Evolutionary conservation across 139 green algal genomes (phyloP).

Genomic region (Nannochloris sp.): DNA sequence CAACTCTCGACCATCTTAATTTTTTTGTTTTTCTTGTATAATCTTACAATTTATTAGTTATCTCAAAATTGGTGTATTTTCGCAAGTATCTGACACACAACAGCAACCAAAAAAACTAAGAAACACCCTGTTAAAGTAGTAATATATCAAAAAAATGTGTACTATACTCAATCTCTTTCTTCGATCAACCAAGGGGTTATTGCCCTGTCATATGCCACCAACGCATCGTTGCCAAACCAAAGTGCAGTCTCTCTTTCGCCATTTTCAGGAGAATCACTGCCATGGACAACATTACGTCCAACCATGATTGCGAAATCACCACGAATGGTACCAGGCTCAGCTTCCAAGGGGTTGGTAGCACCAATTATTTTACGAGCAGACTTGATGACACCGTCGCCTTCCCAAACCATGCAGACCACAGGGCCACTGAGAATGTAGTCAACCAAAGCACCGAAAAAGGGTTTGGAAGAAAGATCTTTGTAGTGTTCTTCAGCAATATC

Average conservation of each 20-base stretch:
- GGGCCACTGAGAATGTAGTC: slow-evolving; percentile 95
- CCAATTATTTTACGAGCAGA: slow-evolving; percentile 67
- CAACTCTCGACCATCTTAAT: too few species aligned
- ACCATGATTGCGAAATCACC: slow-evolving; percentile 78
- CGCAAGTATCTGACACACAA: too few species aligned
- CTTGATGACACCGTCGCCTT: slow-evolving; percentile 90
- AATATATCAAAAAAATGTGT: not conserved
- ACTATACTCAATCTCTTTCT: slow-evolving; percentile 3
- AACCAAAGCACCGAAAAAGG: slow-evolving; percentile 91
- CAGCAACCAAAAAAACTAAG: not conserved
- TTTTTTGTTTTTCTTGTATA: too few species aligned
- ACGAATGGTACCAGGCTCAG: slow-evolving; percentile 93
- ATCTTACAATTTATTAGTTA: too few species aligned
- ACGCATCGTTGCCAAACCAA: slow-evolving; percentile 70
- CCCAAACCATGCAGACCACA: slow-evolving; percentile 98
- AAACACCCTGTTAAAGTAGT: not conserved
- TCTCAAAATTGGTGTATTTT: too few species aligned
- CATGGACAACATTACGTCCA: slow-evolving; percentile 95
- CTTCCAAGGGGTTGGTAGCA: slow-evolving; percentile 85
- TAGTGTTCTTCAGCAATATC: slow-evolving; percentile 89
- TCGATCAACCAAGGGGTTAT: slow-evolving; percentile 69
- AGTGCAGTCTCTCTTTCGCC: slow-evolving; percentile 83
- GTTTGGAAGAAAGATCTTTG: slow-evolving; percentile 84
- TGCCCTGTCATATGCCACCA: slow-evolving; percentile 52
- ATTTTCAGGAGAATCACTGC: slow-evolving; percentile 83